Evolutionary conservation across 768 basidiomycete genomes (phyloP).

Genomic region (Trametes punicea): DNA sequence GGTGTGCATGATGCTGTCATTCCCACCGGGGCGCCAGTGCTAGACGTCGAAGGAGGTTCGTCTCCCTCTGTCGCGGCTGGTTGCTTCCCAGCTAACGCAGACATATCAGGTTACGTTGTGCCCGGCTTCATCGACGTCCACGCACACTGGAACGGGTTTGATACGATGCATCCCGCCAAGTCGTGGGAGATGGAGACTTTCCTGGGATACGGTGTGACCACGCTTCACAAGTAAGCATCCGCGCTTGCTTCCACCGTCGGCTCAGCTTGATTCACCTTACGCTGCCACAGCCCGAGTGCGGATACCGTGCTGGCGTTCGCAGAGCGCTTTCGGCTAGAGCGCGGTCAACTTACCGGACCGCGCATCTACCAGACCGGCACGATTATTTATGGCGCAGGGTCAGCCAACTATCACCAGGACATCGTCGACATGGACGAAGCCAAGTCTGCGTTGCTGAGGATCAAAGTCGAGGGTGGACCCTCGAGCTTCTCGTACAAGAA

Average conservation of each 20-base stretch:
- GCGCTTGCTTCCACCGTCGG: neutral
- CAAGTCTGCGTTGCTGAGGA: conserved; percentile 57
- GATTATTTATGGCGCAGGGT: conserved; percentile 55
- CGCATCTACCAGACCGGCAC: conserved; percentile 71
- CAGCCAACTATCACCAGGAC: conserved; percentile 50
- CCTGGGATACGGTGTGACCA: conserved; percentile 74
- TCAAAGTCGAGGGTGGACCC: conserved; percentile 70
- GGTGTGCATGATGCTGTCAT: conserved; percentile 37
- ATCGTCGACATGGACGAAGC: conserved; percentile 62
- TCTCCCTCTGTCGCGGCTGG: neutral
- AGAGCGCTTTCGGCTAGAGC: conserved; percentile 66
- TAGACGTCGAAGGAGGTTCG: conserved; percentile 62
- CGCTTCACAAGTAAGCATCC: conserved; percentile 62
- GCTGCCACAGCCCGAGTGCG: conserved; percentile 52
- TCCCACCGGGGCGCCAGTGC: conserved; percentile 31
- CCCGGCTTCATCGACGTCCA: conserved; percentile 78
- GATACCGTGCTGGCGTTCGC: conserved; percentile 58
- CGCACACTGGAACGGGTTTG: conserved; percentile 66
- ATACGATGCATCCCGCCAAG: conserved; percentile 50
- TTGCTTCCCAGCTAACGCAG: neutral
- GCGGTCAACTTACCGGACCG: conserved; percentile 65
- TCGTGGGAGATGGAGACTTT: conserved; percentile 77
- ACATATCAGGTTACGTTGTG: conserved; percentile 61
- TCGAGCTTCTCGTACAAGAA: conserved; percentile 76
- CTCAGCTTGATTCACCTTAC: neutral